Conservation (phyloP, 2,329 filamentous ascomycete species). For the Trematosphaeria pertusa region DNA sequence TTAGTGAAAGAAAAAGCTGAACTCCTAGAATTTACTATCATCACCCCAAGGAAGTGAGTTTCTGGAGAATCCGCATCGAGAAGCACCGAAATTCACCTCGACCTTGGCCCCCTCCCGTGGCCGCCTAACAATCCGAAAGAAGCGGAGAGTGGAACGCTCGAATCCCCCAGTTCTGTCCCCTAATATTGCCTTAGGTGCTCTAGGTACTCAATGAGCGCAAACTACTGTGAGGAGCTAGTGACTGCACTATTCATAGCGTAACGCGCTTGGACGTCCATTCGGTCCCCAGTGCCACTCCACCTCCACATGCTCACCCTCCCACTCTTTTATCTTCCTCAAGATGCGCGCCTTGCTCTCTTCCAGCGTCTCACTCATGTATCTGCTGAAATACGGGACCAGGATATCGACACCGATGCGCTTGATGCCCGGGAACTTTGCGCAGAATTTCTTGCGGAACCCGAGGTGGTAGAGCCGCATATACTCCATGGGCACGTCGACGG, state of each 20-base stretch:
- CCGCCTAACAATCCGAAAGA: too few relatives aligned
- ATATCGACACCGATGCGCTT: slow-evolving; percentile 14
- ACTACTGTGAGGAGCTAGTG: not conserved
- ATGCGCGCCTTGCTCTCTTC: slow-evolving; percentile 10
- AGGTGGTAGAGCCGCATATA: slow-evolving; percentile 15
- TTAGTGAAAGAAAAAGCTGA: too few relatives aligned
- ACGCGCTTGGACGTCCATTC: not conserved
- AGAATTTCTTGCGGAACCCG: slow-evolving; percentile 11
- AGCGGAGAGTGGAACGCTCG: too few relatives aligned
- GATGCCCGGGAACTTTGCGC: slow-evolving; percentile 18
- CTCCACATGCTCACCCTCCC: slow-evolving; percentile 9
- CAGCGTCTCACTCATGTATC: not conserved
- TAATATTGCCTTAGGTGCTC: too few relatives aligned
- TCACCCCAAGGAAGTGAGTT: too few relatives aligned
- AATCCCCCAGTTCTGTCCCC: too few relatives aligned
- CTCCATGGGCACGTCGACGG: slow-evolving; percentile 12
- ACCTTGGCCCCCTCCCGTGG: too few relatives aligned
- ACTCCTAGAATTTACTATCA: too few relatives aligned
- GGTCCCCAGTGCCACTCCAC: slow-evolving; percentile 10
- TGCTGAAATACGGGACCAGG: slow-evolving; percentile 2
- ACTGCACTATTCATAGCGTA: not conserved
- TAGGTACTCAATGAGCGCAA: too few relatives aligned
- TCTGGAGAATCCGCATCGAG: too few relatives aligned
- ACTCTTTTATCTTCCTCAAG: slow-evolving; percentile 7
- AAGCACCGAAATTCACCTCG: too few relatives aligned